Evolutionary conservation across 2,329 filamentous ascomycete species (phyloP).

Genomic region (Penicillium digitatum): DNA sequence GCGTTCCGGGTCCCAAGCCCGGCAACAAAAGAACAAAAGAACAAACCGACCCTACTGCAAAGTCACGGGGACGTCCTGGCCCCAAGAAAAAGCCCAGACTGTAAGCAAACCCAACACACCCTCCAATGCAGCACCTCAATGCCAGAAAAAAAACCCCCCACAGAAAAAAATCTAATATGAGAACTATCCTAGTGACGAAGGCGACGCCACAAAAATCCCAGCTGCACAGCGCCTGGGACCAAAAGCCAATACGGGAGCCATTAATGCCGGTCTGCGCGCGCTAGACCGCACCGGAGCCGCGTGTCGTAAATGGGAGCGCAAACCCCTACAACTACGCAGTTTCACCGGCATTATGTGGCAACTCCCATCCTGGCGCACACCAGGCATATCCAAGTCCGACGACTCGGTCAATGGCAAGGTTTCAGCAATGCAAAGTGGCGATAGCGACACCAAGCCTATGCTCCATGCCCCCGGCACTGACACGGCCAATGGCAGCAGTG

Average conservation of each 20-base stretch:
- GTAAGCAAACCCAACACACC: constrained; percentile 57
- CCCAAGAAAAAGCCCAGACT: constrained; percentile 94
- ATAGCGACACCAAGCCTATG: constrained; percentile 56
- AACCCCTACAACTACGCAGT: constrained; percentile 78
- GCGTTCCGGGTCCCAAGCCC: constrained; percentile 64
- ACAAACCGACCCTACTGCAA: constrained; percentile 45
- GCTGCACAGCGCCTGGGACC: constrained; percentile 78
- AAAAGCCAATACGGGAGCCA: constrained; percentile 93
- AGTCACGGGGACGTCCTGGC: constrained; percentile 78
- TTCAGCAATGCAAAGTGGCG: constrained; percentile 53
- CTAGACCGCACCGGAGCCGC: constrained; percentile 89
- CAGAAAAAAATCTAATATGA: background rate
- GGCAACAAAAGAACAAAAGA: constrained; percentile 54
- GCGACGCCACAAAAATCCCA: constrained; percentile 40
- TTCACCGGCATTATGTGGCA: constrained; percentile 87
- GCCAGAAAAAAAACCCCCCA: too few species aligned
- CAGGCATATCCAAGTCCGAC: constrained; percentile 36
- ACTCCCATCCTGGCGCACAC: constrained; percentile 73
- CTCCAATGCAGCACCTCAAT: background rate
- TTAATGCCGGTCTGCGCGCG: constrained; percentile 91
- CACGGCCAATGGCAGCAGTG: constrained; percentile 41
- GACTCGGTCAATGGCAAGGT: constrained; percentile 59
- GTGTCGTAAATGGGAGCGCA: constrained; percentile 85
- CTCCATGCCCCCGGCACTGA: constrained; percentile 39
- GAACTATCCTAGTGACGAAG: constrained; percentile 46